Evolutionary conservation across 2,329 filamentous ascomycete genomes (phyloP), one percentile per base, ranked within the genome.

Genomic region (Aspergillus sp.): DNA sequence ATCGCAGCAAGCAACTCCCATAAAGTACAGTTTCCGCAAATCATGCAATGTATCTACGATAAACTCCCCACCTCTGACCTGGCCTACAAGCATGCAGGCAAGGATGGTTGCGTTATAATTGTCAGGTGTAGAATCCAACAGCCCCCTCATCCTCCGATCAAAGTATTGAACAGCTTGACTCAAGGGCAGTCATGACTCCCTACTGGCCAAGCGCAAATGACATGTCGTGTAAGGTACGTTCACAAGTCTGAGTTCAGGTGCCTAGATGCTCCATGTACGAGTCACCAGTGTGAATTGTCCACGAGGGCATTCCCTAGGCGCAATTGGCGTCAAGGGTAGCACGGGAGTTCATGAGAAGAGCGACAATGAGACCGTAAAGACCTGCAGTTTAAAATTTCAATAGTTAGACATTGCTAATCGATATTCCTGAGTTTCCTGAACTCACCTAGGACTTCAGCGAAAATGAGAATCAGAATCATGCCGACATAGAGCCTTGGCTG

Each of bases 401-500:
- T 2, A 9, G 46, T 56, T 35, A 48, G 23, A 52, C 33, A 52
- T 7, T 39, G 3, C 3, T 9, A 19, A 33, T 21, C 5, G 11
- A 11, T 14, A 40, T 15, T 31, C 11, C 7, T 35, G 8, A 14
- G 19, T 33, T n/a, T 19, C 46, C n/a, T 23, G 33, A 27, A 82
- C 88, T 63, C 83, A 95, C 92, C 93, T 88, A 97, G 81, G 68
- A 97, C 93, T 93, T 97, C 93, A 68, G 93, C 93, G 85, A 96
- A 97, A 93, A 97, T 97, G 81, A 97, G 91, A 83, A 97, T 97
- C 76, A 97, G 79, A 80, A 97, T 96, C 92, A 97, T 97, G 80
- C 93, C 93, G 75, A 96, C 92, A 80, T 96, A 96, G 67, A 96
- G 85, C 65, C 79, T 73, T 51, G 78, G 79, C 71, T 82, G 79